These are phyloP conservation scores for Ogataea trehaloabstinens DNA, from an alignment of 805 yeast genomes.

Conservation along the genomic window DNA sequence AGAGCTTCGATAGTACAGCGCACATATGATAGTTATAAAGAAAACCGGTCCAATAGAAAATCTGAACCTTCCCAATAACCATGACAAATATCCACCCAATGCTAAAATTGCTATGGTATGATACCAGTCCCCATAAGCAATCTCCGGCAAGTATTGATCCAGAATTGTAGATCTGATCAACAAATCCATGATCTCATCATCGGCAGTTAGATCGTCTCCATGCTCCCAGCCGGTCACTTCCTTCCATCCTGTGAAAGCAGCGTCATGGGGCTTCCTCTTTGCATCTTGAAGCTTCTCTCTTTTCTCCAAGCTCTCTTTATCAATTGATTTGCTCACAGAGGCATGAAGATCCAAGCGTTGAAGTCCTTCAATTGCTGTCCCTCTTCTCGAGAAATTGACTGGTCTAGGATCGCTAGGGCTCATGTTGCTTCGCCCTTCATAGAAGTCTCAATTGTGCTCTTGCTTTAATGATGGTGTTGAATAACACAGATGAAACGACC, in stretches of 20 bases:
- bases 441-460: background rate
- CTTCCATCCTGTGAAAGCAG: conserved; percentile 88
- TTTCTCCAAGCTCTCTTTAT: conserved; percentile 16
- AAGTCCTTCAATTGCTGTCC: conserved; percentile 2
- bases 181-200: conserved; percentile 73
- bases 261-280: conserved; percentile 51
- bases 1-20: conserved; percentile 78
- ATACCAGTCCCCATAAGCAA: conserved; percentile 92
- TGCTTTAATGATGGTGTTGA: no score
- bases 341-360: conserved; percentile 23
- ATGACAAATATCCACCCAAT: conserved; percentile 67
- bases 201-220: conserved; percentile 58
- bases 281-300: conserved; percentile 16
- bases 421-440: conserved; percentile 1
- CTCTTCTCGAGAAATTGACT: background rate
- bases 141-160: conserved; percentile 73
- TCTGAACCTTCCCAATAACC: conserved; percentile 73
- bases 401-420: background rate
- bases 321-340: conserved; percentile 29
- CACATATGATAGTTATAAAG: conserved; percentile 58
- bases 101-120: conserved; percentile 78
- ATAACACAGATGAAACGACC: no score
- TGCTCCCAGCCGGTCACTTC: conserved; percentile 88
- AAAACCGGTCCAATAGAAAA: conserved; percentile 82
- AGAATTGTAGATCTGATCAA: conserved; percentile 67